Evolutionary conservation across 2,329 filamentous ascomycete genomes (phyloP).

Genomic region (Neofusicoccum kwambonambiense): DNA sequence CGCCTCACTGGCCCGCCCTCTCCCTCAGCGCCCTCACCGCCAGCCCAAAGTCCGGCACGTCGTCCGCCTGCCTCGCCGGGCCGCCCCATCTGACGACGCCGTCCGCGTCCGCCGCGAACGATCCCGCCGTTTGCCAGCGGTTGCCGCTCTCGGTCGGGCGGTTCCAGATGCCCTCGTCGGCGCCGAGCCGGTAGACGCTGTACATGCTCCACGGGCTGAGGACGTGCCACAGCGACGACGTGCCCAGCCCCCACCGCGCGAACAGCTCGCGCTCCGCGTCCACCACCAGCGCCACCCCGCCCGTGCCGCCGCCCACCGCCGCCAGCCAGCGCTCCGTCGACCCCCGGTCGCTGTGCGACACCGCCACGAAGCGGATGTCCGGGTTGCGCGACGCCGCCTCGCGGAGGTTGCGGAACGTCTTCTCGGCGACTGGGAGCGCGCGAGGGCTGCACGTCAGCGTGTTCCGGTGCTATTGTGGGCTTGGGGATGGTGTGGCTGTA

Average conservation of each 20-base stretch:
- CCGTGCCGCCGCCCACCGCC: slow-evolving; percentile 51
- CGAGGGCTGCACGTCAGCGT: neutral
- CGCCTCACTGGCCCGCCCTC: neutral
- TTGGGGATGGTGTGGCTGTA: slow-evolving; percentile 2
- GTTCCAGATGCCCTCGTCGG: slow-evolving; percentile 65
- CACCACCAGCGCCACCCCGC: slow-evolving; percentile 58
- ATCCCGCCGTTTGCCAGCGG: slow-evolving; percentile 67
- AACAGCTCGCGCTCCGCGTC: slow-evolving; percentile 62
- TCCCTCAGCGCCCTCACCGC: slow-evolving; percentile 34
- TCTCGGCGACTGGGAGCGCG: slow-evolving; percentile 60
- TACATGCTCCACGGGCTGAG: slow-evolving; percentile 59
- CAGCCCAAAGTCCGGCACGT: slow-evolving; percentile 55
- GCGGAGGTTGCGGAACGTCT: slow-evolving; percentile 51
- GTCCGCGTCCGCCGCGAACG: slow-evolving; percentile 58
- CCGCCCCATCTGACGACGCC: slow-evolving; percentile 56
- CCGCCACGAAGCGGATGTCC: slow-evolving; percentile 32
- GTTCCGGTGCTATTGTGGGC: neutral
- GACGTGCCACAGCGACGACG: slow-evolving; percentile 62
- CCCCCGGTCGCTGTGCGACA: slow-evolving; percentile 34
- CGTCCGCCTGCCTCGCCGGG: slow-evolving; percentile 50
- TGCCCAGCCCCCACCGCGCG: slow-evolving; percentile 64
- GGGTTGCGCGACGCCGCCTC: slow-evolving; percentile 27
- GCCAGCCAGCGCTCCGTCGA: slow-evolving; percentile 36
- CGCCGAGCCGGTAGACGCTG: slow-evolving; percentile 58
- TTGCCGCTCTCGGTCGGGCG: slow-evolving; percentile 63